Evolutionary conservation across 768 basidiomycete genomes (phyloP), one percentile per base, ranked within the genome.

Genomic region (Cystoderma amianthinum): DNA sequence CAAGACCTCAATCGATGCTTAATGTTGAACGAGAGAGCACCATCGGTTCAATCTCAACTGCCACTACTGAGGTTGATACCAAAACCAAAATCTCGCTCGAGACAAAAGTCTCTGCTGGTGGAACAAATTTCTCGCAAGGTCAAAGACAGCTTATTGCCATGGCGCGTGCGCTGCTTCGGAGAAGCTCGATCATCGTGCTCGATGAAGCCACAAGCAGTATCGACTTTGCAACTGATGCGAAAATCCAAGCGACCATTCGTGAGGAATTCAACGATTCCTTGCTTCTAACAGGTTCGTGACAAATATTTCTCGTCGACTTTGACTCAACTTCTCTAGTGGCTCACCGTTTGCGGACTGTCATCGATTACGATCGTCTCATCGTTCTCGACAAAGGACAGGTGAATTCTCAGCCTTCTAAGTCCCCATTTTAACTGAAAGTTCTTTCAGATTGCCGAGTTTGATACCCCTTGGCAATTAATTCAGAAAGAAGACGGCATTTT

Each of bases 121-220:
- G 92, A 0, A 71, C 80, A 21, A 95, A 96, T 64, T 94, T 96
- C 60, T 93, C 88, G 1, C 88, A 92, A 44, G 93, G 94, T 7
- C 92, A 97, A 55, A 61, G 91, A 7, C 93, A 97, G 52, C 64
- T 91, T 12, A 85, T 92, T 40, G 83, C 87, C 1, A 84, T 91
- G 83, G 89, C 88, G 0, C 74, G 89, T 4, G 87, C 89, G 0
- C 64, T 91, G 16, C 65, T 90, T 21, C 67, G 85, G 13, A 72
- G 76, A 5, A 86, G 80, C 52, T 63, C 80, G 10, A 77, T 91
- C 48, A 80, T 91, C 38, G 74, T 91, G 12, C 64, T 90, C 28
- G 89, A 88, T 47, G 87, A 90, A 50, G 88, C 88, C 11, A 90
- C 87, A 5, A 87, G 84, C 44, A 87, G 85, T 51, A 88, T 91